Conservation (phyloP, 2,329 filamentous ascomycete species). For the Xylariaceae sp. region DNA sequence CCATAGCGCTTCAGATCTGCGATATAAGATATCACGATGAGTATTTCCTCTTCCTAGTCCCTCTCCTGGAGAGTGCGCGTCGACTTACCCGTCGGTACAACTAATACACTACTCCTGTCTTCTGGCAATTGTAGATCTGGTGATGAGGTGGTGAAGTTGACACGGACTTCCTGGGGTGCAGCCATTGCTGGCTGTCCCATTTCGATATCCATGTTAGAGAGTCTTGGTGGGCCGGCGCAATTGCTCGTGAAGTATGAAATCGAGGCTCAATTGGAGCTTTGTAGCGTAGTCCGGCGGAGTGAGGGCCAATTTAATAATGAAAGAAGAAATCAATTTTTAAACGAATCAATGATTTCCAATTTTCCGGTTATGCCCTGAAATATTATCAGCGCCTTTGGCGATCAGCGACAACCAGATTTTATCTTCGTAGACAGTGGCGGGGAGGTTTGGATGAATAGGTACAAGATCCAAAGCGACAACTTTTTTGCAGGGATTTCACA, state of each 20-base stretch:
- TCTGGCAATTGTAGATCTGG: constrained; percentile 58
- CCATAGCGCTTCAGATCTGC: constrained; percentile 64
- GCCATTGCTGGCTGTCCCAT: constrained; percentile 25
- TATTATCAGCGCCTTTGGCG: background rate
- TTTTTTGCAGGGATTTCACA: constrained; percentile 16
- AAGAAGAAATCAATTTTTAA: background rate
- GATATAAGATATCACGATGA: background rate
- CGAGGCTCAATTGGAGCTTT: background rate
- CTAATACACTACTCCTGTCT: constrained; percentile 50
- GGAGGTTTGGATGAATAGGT: background rate
- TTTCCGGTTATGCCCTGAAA: background rate
- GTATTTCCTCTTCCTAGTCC: background rate
- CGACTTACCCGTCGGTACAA: constrained; percentile 53
- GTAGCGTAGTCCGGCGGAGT: background rate
- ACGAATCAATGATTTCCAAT: background rate
- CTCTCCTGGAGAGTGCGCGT: background rate
- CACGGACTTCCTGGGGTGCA: constrained; percentile 51
- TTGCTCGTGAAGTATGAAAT: background rate
- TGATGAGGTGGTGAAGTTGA: constrained; percentile 61
- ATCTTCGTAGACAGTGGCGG: background rate
- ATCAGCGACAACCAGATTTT: background rate
- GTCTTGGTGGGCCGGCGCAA: background rate
- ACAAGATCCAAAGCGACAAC: constrained; percentile 7
- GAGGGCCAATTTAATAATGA: background rate
- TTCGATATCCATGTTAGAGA: constrained; percentile 22